These are phyloP conservation scores for Nothophytophthora sp. DNA, from an alignment of 352 stramenopile genomes.

Conservation along the genomic window DNA sequence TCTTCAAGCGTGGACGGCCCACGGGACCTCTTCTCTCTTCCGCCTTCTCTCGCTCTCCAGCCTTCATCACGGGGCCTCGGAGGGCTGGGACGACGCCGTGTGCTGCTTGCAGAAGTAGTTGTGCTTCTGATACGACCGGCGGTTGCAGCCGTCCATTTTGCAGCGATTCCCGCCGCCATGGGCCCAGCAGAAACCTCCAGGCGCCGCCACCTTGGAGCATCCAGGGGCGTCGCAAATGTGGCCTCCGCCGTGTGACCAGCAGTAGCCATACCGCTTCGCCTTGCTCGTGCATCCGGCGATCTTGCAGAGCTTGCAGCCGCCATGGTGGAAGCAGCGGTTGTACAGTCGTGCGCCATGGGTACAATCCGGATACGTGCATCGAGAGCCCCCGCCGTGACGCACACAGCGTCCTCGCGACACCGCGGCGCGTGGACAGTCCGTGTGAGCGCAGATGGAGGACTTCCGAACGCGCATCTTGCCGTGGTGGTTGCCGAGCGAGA, in stretches of 20 bases:
- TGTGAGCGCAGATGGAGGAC: conserved; percentile 56
- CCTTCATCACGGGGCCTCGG: conserved; percentile 19
- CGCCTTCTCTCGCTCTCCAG: conserved; percentile 27
- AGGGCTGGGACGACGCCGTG: conserved; percentile 15
- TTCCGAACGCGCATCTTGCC: conserved; percentile 74
- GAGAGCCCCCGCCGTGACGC: conserved; percentile 52
- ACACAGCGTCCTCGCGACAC: conserved; percentile 60
- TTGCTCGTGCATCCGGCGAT: conserved; percentile 62
- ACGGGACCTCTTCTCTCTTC: not conserved
- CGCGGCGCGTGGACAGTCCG: conserved; percentile 48
- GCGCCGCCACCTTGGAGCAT: conserved; percentile 68
- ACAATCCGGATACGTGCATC: conserved; percentile 61
- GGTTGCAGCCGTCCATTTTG: conserved; percentile 68
- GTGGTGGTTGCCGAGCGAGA: conserved; percentile 58
- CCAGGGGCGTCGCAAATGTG: conserved; percentile 52
- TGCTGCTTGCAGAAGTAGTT: conserved; percentile 76
- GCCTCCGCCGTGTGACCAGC: conserved; percentile 68
- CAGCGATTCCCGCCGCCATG: conserved; percentile 76
- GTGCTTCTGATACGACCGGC: conserved; percentile 68
- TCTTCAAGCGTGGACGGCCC: conserved; percentile 15
- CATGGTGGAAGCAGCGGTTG: conserved; percentile 71
- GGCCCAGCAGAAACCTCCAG: conserved; percentile 67
- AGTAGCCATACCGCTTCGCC: conserved; percentile 73
- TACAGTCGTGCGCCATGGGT: conserved; percentile 59
- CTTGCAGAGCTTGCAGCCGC: conserved; percentile 67